Base-by-base conservation (phyloP, 495 filamentous ascomycete genomes). In the Hypoxylon subgilvum region DNA sequence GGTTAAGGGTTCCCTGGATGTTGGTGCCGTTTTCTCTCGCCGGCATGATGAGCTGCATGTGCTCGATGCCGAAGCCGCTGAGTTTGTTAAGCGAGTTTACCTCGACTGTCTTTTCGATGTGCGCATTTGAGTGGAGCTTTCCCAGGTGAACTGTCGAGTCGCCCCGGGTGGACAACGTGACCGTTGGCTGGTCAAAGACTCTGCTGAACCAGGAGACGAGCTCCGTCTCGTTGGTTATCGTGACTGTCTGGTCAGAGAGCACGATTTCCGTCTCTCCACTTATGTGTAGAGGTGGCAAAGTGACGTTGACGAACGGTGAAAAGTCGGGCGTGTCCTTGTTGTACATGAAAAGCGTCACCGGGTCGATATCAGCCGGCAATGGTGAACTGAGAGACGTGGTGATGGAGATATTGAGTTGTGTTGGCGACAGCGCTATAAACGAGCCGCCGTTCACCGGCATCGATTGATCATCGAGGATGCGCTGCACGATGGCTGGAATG, bases 401-500 rank as follows among this genome's bases (percentile, higher is more conserved):
- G 10, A 79, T 54, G 7, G 69, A 72, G 31, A 78, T 69, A 6
- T 68, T 72, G 10, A 79, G 59, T n/a, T 53, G 30, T 9, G 66
- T 55, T 8, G 73, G 61, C 14, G 65, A 72, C 10, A 75, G 52
- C 42, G 70, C 61, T 17, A 72, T 55, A 31, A 79, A 74, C 16
- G 68, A 27, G 1, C 73, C 75, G 1, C 61, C 52, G 21, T 61
- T 68, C n/a, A 79, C 64, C 1, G 73, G 73, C 34, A 79, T 68
- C 6, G 63, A 32, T 13, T 73, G 75, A n/a, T 69, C 32, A 31
- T 75, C 32, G 21, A 79, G 70, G n/a, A 79, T 71, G 19, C 65
- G 44, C 41, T 79, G 75, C 1, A 71, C 71, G n/a, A 78, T 72
- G 8, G 72, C 75, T 7, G 75, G 76, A 21, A 73, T 60, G 13